phyloP scores from a whole-genome alignment of 2,329 filamentous ascomycete species.

The Fusarium oxysporum region DNA sequence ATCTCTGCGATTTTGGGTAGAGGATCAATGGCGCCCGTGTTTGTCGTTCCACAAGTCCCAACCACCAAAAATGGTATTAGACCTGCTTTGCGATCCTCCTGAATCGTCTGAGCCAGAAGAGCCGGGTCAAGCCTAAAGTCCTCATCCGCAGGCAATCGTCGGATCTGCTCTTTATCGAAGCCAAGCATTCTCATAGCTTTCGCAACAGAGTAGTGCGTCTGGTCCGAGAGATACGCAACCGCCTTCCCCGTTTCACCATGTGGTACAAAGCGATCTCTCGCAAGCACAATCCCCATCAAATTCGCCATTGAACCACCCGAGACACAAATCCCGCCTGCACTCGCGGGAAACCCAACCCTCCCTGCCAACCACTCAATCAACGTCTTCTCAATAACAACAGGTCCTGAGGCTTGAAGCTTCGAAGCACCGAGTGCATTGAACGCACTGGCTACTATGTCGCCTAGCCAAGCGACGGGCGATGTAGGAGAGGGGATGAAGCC shows the following conservation, averaged over 20 bases:
- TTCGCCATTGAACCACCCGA: slow-evolving; percentile 46
- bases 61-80: slow-evolving; percentile 22
- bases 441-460: slow-evolving; percentile 32
- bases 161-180: slow-evolving; percentile 3
- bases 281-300: slow-evolving; percentile 38
- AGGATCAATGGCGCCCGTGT: slow-evolving; percentile 24
- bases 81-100: background rate
- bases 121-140: background rate
- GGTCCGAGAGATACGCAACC: slow-evolving; percentile 10
- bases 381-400: slow-evolving; percentile 41
- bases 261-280: slow-evolving; percentile 32
- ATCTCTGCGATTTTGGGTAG: slow-evolving; percentile 2
- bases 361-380: slow-evolving; percentile 40
- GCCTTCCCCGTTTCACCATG: slow-evolving; percentile 6
- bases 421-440: slow-evolving; percentile 39
- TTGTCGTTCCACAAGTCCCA: slow-evolving; percentile 31
- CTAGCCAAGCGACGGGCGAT: slow-evolving; percentile 40
- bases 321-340: slow-evolving; percentile 40
- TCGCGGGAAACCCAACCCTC: slow-evolving; percentile 24
- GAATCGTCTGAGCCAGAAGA: background rate
- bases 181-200: slow-evolving; percentile 20
- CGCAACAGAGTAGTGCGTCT: slow-evolving; percentile 22
- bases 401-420: slow-evolving; percentile 37
- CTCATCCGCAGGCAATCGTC: background rate
- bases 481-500: slow-evolving; percentile 42